A percentile compares a stretch with the other conserved stretches of the same genome.
Evolutionary conservation across 352 stramenopile genomes (phyloP).

Genomic region (Thraustochytrium sp.): DNA sequence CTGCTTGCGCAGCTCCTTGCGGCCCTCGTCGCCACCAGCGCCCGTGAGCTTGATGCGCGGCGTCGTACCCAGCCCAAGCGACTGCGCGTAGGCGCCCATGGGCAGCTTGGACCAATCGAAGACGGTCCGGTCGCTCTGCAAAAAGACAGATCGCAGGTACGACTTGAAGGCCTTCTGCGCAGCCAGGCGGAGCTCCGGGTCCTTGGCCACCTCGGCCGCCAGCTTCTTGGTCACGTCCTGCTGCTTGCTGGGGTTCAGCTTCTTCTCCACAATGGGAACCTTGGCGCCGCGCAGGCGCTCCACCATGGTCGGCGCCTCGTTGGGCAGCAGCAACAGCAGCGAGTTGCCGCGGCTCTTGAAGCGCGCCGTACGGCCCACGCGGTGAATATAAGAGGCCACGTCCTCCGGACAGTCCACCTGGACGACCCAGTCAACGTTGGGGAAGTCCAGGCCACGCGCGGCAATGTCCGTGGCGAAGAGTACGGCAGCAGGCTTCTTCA

Average conservation of each 20-base stretch:
- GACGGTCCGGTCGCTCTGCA: slow-evolving; percentile 89
- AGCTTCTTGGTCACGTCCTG: slow-evolving; percentile 83
- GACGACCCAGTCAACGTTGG: slow-evolving; percentile 96
- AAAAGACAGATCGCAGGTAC: slow-evolving; percentile 90
- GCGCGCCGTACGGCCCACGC: slow-evolving; percentile 88
- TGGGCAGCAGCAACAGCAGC: slow-evolving; percentile 81
- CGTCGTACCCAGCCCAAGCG: slow-evolving; percentile 83
- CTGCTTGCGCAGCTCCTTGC: slow-evolving; percentile 58
- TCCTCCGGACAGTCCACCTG: slow-evolving; percentile 95
- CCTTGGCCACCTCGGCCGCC: slow-evolving; percentile 69
- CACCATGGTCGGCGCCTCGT: slow-evolving; percentile 78
- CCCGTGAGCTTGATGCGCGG: slow-evolving; percentile 78
- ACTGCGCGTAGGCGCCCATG: slow-evolving; percentile 83
- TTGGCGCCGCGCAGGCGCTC: slow-evolving; percentile 76
- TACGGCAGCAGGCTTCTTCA: slow-evolving; percentile 59
- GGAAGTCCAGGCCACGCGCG: slow-evolving; percentile 94
- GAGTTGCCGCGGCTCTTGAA: slow-evolving; percentile 77
- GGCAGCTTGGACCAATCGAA: slow-evolving; percentile 82
- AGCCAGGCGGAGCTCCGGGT: slow-evolving; percentile 86
- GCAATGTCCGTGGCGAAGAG: slow-evolving; percentile 98
- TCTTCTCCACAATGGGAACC: slow-evolving; percentile 91
- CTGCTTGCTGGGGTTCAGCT: slow-evolving; percentile 92
- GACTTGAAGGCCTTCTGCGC: slow-evolving; percentile 96
- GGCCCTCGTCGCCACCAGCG: background rate
- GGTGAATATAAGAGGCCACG: slow-evolving; percentile 95